Conservation (phyloP, 371 early-diverging fungal genomes). For the Mucor piriformis region DNA sequence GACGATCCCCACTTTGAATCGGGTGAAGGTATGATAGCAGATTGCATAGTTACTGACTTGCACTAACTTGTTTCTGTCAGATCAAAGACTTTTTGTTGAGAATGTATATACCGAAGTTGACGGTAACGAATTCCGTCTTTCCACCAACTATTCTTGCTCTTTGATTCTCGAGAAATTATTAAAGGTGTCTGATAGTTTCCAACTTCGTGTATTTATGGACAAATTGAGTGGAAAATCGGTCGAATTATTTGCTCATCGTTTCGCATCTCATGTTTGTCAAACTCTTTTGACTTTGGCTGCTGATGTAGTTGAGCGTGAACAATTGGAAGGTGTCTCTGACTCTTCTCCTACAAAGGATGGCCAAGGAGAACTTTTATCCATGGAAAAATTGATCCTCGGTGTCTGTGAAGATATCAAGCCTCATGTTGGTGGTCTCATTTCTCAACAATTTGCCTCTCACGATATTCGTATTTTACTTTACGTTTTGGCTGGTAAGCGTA, state of each 20-base stretch:
- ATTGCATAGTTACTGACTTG: background rate
- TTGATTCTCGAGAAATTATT: slow-evolving; percentile 81
- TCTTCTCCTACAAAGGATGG: slow-evolving; percentile 30
- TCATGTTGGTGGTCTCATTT: slow-evolving; percentile 67
- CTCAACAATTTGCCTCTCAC: slow-evolving; percentile 79
- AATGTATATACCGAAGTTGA: slow-evolving; percentile 81
- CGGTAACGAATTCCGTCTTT: slow-evolving; percentile 73
- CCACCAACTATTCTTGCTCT: slow-evolving; percentile 79
- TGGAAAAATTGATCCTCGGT: slow-evolving; percentile 64
- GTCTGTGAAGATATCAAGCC: slow-evolving; percentile 70
- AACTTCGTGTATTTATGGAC: slow-evolving; percentile 73
- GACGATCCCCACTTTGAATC: slow-evolving; percentile 72
- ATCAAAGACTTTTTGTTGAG: slow-evolving; percentile 71
- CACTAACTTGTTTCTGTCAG: slow-evolving; percentile 30
- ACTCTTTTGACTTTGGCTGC: slow-evolving; percentile 74
- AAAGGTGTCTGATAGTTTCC: slow-evolving; percentile 68
- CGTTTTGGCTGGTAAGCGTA: slow-evolving; percentile 69
- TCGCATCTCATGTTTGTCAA: slow-evolving; percentile 87
- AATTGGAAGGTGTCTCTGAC: slow-evolving; percentile 40
- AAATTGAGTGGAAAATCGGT: slow-evolving; percentile 68
- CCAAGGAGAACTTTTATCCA: slow-evolving; percentile 62
- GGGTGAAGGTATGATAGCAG: slow-evolving; percentile 59
- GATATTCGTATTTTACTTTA: slow-evolving; percentile 70
- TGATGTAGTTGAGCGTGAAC: slow-evolving; percentile 75
- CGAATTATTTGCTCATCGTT: slow-evolving; percentile 78